Conservation (phyloP, 306 rosid species). For the Phaseolus lunatus region DNA sequence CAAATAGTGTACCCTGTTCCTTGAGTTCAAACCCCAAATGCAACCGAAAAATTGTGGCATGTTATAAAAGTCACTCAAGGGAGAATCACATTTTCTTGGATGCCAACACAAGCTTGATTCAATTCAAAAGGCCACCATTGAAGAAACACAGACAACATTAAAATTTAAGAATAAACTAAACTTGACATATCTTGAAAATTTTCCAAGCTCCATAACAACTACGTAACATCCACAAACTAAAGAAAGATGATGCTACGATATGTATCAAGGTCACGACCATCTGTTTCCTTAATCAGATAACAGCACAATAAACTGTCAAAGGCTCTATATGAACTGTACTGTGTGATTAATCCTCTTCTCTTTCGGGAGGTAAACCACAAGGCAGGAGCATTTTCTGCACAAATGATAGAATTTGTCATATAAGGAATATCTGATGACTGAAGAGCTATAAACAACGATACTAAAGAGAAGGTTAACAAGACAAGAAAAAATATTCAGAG, state of each 20-base stretch:
- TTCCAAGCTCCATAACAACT: neutral
- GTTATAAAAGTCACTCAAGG: neutral
- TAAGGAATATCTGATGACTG: neutral
- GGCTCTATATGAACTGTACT: constrained; percentile 7
- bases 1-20: no score
- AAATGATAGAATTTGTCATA: constrained; percentile 37
- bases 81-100: neutral
- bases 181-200: neutral
- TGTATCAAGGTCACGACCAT: constrained; percentile 35
- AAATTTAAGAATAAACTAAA: constrained; percentile 8
- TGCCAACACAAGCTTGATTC: neutral
- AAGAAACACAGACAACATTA: neutral
- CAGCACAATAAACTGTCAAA: constrained; percentile 24
- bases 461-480: neutral
- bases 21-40: neutral
- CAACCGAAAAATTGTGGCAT: neutral
- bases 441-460: neutral
- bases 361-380: constrained; percentile 92
- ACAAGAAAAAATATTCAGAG: neutral
- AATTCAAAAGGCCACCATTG: constrained; percentile 4
- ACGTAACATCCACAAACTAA: constrained; percentile 3
- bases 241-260: constrained; percentile 26
- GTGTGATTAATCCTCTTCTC: constrained; percentile 75
- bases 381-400: constrained; percentile 95
- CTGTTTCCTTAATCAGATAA: constrained; percentile 20